phyloP scores from a whole-genome alignment of 2,329 filamentous ascomycete species.

The Aspergillus sp. region DNA sequence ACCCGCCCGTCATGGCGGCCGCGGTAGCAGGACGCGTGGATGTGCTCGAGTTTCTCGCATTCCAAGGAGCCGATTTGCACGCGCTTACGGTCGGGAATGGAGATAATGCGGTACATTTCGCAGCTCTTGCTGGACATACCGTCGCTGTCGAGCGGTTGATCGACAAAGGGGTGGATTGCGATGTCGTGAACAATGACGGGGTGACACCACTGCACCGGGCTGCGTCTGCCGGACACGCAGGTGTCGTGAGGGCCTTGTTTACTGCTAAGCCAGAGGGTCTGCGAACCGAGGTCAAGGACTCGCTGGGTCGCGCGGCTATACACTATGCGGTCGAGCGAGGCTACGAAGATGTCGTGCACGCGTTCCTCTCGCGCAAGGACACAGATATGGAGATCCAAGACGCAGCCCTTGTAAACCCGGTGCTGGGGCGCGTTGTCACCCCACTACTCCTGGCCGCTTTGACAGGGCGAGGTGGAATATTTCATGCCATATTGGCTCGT shows the following conservation, averaged over 20 bases:
- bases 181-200: background rate
- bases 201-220: slow-evolving; percentile 4
- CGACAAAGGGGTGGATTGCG: background rate
- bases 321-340: too few relatives aligned
- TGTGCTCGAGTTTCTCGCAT: background rate
- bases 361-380: too few relatives aligned
- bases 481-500: too few relatives aligned
- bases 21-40: background rate
- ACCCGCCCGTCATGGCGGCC: background rate
- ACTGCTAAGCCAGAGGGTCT: background rate
- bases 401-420: too few relatives aligned
- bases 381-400: too few relatives aligned
- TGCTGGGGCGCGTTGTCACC: too few relatives aligned
- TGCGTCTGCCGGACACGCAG: background rate
- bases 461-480: too few relatives aligned
- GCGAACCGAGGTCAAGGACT: too few relatives aligned
- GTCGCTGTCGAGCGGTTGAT: background rate
- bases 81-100: background rate
- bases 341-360: too few relatives aligned
- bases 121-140: background rate
- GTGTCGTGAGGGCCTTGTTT: background rate
- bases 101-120: background rate
- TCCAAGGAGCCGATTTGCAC: background rate
- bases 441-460: too few relatives aligned
- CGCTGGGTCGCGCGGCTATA: too few relatives aligned